Evolutionary conservation across 2,329 filamentous ascomycete genomes (phyloP).

Genomic region (Raffaelea albimanens): DNA sequence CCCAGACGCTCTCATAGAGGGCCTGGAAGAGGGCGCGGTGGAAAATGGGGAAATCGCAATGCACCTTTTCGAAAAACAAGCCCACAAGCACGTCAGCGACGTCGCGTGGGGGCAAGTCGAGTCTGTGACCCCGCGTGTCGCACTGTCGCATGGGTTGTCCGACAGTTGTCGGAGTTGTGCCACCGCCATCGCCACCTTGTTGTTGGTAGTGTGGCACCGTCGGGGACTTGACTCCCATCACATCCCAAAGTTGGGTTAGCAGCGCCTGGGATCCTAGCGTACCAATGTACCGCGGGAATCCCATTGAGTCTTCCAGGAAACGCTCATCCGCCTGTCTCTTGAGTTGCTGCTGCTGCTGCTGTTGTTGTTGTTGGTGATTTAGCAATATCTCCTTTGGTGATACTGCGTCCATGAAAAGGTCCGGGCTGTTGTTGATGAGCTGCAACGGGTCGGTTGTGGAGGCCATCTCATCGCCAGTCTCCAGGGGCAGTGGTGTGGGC

Average conservation of each 20-base stretch:
- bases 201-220: slow-evolving; percentile 3
- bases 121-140: not conserved
- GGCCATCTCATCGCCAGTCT: not conserved
- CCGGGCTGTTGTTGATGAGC: not conserved
- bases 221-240: slow-evolving; percentile 6
- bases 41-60: slow-evolving; percentile 13
- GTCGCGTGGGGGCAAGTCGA: slow-evolving; percentile 12
- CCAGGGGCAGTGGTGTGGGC: too few relatives aligned
- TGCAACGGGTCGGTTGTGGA: not conserved
- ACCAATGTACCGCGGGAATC: slow-evolving; percentile 11
- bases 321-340: slow-evolving; percentile 1
- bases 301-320: slow-evolving; percentile 10
- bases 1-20: slow-evolving; percentile 11
- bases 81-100: slow-evolving; percentile 11
- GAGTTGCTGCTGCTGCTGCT: not conserved
- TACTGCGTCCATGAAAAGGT: not conserved
- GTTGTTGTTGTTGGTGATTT: not conserved
- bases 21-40: slow-evolving; percentile 12
- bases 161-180: not conserved
- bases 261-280: slow-evolving; percentile 11
- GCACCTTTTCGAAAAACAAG: slow-evolving; percentile 11
- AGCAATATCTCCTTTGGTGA: not conserved
- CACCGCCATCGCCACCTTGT: not conserved
- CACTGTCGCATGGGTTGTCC: slow-evolving; percentile 4
- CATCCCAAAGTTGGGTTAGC: slow-evolving; percentile 10